Conservation (phyloP, 768 basidiomycete species). For the Termitomyces sp. region DNA sequence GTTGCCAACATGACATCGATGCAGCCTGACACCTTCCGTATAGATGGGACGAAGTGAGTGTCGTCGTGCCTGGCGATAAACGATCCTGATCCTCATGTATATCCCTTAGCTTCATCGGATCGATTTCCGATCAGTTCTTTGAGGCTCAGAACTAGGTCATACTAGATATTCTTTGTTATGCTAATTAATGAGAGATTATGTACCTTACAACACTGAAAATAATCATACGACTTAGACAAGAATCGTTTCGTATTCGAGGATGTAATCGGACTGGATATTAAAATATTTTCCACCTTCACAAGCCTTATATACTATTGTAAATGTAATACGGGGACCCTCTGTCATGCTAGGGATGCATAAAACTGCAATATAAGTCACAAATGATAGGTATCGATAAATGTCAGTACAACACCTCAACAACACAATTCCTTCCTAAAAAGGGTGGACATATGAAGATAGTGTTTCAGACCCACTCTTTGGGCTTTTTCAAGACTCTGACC, state of each 20-base stretch:
- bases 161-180: neutral
- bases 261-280: neutral
- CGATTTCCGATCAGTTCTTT: constrained; percentile 14
- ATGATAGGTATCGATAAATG: no score
- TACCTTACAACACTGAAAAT: neutral
- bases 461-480: constrained; percentile 56
- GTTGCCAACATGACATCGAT: constrained; percentile 4
- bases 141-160: constrained; percentile 3
- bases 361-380: no score
- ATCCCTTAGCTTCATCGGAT: constrained; percentile 12
- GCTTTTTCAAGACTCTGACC: constrained; percentile 53
- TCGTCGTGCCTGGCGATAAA: neutral
- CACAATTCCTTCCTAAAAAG: no score
- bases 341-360: no score
- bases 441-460: no score
- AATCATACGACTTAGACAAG: neutral
- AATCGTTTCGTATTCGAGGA: neutral
- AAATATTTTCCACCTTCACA: no score
- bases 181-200: neutral
- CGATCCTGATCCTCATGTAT: neutral
- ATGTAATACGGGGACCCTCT: no score
- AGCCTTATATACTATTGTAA: no score
- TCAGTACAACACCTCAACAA: no score
- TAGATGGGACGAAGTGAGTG: constrained; percentile 8
- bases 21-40: constrained; percentile 13